These are phyloP conservation scores for Jasminum sambac DNA, from an alignment of 257 asterid genomes.

Conservation along the genomic window DNA sequence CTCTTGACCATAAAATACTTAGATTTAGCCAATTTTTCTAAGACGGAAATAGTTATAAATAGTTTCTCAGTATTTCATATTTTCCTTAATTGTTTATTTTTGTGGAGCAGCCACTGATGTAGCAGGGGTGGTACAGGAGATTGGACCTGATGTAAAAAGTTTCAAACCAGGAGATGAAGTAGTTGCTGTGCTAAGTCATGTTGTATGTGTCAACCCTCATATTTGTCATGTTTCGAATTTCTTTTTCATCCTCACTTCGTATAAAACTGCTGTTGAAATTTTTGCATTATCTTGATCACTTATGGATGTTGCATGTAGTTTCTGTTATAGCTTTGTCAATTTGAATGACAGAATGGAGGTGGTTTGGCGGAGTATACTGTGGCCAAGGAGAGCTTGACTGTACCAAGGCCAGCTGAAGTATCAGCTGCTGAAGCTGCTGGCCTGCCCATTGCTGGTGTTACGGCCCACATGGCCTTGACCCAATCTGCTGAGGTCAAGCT, in stretches of 20 bases:
- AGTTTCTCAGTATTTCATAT: not conserved
- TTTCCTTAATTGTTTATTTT: not conserved
- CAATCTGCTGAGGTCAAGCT: constrained; percentile 44
- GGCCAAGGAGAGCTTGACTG: constrained; percentile 53
- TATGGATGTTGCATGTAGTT: not conserved
- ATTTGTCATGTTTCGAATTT: not conserved
- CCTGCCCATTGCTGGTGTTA: constrained; percentile 59
- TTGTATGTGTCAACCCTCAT: constrained; percentile 31
- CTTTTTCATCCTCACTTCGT: not conserved
- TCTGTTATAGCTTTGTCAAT: not conserved
- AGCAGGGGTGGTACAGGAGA: constrained; percentile 63
- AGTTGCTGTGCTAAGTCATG: constrained; percentile 35
- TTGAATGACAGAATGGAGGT: constrained; percentile 38
- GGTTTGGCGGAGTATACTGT: constrained; percentile 66
- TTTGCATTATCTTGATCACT: not conserved
- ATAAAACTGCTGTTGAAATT: not conserved
- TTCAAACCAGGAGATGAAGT: constrained; percentile 67
- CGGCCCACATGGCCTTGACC: constrained; percentile 56
- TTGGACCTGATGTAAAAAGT: constrained; percentile 46
- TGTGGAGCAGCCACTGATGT: constrained; percentile 53
- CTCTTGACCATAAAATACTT: not conserved
- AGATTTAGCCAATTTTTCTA: not conserved
- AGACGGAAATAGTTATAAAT: not conserved
- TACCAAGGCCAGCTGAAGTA: constrained; percentile 46
- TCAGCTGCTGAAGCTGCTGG: constrained; percentile 62